These are phyloP conservation scores for Stachybotrys chlorohalonatus DNA, from an alignment of 2,329 filamentous ascomycete genomes.

Conservation along the genomic window DNA sequence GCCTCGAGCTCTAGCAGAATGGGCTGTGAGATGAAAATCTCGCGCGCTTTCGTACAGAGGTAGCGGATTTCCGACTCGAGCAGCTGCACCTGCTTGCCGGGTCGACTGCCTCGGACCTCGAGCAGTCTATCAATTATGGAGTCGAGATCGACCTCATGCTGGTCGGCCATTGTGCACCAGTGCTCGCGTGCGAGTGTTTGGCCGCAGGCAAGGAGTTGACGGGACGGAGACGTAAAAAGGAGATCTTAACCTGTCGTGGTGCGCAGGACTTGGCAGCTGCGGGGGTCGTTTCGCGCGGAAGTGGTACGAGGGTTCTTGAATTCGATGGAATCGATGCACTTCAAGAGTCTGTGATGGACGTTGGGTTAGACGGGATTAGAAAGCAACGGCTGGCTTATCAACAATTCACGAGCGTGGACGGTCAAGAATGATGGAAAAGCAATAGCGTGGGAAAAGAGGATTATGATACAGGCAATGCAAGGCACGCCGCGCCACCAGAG, in stretches of 20 bases:
- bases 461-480: background rate
- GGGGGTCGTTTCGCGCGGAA: slow-evolving; percentile 10
- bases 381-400: background rate
- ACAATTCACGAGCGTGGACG: background rate
- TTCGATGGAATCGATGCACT: slow-evolving; percentile 18
- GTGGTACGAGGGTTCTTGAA: background rate
- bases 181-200: slow-evolving; percentile 27
- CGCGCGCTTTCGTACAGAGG: slow-evolving; percentile 95
- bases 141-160: slow-evolving; percentile 92
- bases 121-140: slow-evolving; percentile 98
- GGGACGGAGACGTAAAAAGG: slow-evolving; percentile 14
- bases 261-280: slow-evolving; percentile 17
- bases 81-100: slow-evolving; percentile 96
- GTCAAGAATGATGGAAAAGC: background rate
- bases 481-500: background rate
- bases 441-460: background rate
- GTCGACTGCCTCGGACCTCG: slow-evolving; percentile 94
- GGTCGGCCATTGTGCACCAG: slow-evolving; percentile 46
- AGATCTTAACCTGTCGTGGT: slow-evolving; percentile 17
- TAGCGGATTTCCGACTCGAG: slow-evolving; percentile 93
- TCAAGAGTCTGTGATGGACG: slow-evolving; percentile 13
- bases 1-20: slow-evolving; percentile 96
- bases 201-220: slow-evolving; percentile 19
- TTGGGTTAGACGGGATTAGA: background rate
- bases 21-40: slow-evolving; percentile 99